Evolutionary conservation across 192 early-diverging fungal species (phyloP).

Genomic region (Entomortierella parvispora): DNA sequence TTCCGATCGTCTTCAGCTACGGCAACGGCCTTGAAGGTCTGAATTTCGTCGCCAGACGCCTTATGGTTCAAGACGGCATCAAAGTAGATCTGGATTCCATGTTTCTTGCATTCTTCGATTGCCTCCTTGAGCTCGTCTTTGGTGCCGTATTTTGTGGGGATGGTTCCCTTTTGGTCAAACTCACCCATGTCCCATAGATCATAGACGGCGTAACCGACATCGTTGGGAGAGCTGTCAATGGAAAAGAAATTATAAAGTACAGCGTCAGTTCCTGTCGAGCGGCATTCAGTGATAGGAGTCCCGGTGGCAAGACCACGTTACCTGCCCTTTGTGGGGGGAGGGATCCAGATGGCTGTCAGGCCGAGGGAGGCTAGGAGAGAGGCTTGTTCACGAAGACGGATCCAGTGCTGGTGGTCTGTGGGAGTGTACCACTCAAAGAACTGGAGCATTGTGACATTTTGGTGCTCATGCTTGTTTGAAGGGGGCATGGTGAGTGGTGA

Average conservation of each 20-base stretch:
- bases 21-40: conserved; percentile 54
- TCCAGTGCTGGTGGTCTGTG: conserved; percentile 33
- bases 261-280: too few species aligned
- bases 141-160: conserved; percentile 61
- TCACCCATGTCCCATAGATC: conserved; percentile 64
- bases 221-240: conserved; percentile 19
- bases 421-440: conserved; percentile 34
- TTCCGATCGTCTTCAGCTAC: conserved; percentile 51
- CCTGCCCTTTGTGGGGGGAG: conserved; percentile 58
- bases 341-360: conserved; percentile 59
- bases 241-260: background rate
- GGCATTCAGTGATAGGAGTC: too few species aligned
- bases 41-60: conserved; percentile 53
- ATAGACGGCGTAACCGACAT: conserved; percentile 57
- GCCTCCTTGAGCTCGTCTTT: conserved; percentile 53
- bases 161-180: conserved; percentile 58
- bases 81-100: conserved; percentile 53
- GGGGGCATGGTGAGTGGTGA: background rate
- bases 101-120: conserved; percentile 45
- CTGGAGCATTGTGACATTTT: conserved; percentile 33
- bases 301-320: too few species aligned
- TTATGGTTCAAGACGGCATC: conserved; percentile 61
- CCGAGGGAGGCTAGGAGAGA: conserved; percentile 49
- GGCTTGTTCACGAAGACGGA: conserved; percentile 53
- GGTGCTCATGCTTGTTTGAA: conserved; percentile 7